Percentiles rank a stretch among this genome's conserved stretches.
Conservation (phyloP, 768 basidiomycete genomes). For the Solioccasus polychromus region DNA sequence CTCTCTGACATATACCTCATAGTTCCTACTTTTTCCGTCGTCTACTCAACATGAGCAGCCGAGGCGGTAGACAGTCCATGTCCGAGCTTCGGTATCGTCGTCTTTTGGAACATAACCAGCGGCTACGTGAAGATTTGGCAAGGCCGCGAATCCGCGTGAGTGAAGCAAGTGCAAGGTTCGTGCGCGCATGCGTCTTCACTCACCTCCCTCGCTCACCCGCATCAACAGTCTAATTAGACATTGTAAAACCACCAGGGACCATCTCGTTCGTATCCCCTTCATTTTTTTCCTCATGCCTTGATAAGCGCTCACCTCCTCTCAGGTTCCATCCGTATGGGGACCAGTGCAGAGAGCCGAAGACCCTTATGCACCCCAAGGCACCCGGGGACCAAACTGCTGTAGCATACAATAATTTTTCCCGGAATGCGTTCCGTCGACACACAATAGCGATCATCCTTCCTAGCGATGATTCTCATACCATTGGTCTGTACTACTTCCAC, state of each 20-base stretch:
- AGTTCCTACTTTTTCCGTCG: constrained; percentile 1
- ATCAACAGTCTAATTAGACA: constrained; percentile 61
- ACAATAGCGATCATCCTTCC: background rate
- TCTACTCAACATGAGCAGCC: constrained; percentile 49
- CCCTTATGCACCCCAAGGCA: constrained; percentile 77
- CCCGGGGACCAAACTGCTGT: constrained; percentile 52
- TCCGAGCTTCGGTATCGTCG: constrained; percentile 80
- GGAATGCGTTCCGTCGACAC: background rate
- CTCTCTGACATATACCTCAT: constrained; percentile 2
- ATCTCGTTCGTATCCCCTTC: constrained; percentile 45
- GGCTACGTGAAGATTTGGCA: constrained; percentile 68
- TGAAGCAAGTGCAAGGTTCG: constrained; percentile 68
- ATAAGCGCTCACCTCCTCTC: constrained; percentile 18
- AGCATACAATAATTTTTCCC: constrained; percentile 47
- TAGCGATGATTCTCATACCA: constrained; percentile 3
- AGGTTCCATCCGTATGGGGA: constrained; percentile 98
- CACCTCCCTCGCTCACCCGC: constrained; percentile 4
- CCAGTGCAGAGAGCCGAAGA: constrained; percentile 89
- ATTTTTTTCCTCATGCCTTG: constrained; percentile 2
- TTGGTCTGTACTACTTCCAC: constrained; percentile 16
- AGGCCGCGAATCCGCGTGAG: constrained; percentile 70
- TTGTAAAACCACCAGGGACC: constrained; percentile 72
- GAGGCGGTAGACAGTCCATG: constrained; percentile 70
- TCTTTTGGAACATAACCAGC: constrained; percentile 70
- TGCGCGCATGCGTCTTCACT: constrained; percentile 8